Conservation (phyloP, 2,329 filamentous ascomycete species). For the Rhynchosporium graminicola region DNA sequence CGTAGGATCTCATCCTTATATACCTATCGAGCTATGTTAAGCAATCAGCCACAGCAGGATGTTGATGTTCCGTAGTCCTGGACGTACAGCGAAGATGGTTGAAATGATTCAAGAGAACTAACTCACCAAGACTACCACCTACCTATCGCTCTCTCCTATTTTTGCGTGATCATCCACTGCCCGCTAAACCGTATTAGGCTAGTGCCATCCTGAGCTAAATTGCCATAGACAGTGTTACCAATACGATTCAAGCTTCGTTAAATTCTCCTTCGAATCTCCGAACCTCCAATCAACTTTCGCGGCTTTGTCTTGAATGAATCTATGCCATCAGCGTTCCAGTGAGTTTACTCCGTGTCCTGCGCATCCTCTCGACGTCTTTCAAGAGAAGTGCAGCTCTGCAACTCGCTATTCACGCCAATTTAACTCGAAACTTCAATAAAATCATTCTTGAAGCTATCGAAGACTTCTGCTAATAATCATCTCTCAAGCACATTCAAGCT, state of each 20-base stretch:
- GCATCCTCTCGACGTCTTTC: not conserved
- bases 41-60: no score
- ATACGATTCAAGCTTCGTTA: not conserved
- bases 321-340: slow-evolving; percentile 37
- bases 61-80: no score
- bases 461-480: not conserved
- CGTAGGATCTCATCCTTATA: no score
- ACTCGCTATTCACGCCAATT: not conserved
- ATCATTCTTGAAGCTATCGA: not conserved
- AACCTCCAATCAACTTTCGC: not conserved
- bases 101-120: no score
- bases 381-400: not conserved
- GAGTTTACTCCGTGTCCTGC: not conserved
- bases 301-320: slow-evolving; percentile 17
- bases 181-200: not conserved
- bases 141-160: not conserved
- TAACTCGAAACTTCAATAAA: not conserved
- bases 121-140: no score
- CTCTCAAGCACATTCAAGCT: slow-evolving; percentile 36
- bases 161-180: not conserved
- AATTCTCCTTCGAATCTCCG: not conserved
- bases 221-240: not conserved
- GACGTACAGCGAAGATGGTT: no score
- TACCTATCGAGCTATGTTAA: no score
- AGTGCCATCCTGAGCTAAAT: not conserved